phyloP scores from a whole-genome alignment of 305 asterid genomes.

The Solanum chacoense region DNA sequence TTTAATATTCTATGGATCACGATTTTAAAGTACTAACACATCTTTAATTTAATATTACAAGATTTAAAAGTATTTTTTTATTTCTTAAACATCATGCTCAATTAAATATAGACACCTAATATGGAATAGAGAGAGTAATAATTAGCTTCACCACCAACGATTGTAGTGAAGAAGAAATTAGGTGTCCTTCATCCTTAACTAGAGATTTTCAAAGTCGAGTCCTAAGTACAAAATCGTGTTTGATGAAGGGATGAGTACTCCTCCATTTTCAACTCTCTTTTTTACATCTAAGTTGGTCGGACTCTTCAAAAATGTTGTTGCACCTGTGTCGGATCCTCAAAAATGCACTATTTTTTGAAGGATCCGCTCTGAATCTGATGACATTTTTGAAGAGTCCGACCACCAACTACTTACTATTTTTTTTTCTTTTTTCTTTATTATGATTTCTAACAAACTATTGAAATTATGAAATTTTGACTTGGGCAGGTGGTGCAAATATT shows the following conservation, averaged over 20 bases:
- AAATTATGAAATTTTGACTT: neutral
- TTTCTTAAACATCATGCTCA: neutral
- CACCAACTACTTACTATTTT: neutral
- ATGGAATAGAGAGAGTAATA: neutral
- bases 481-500: constrained; percentile 3
- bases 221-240: neutral
- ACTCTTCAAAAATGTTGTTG: too few species aligned
- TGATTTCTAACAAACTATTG: neutral
- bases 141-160: neutral
- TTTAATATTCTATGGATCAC: neutral
- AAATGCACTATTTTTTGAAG: too few species aligned
- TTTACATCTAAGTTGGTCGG: too few species aligned
- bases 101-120: neutral
- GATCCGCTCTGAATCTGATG: neutral
- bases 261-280: neutral
- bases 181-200: neutral
- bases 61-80: neutral
- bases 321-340: too few species aligned
- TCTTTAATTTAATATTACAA: neutral
- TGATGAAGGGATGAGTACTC: neutral
- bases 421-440: neutral
- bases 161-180: neutral
- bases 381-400: too few species aligned
- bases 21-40: neutral
- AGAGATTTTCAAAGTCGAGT: neutral